A percentile compares a stretch with the other conserved stretches of the same genome.
Evolutionary conservation across 2,329 filamentous ascomycete genomes (phyloP).

Genomic region (Ceratocystis cacaofunesta): DNA sequence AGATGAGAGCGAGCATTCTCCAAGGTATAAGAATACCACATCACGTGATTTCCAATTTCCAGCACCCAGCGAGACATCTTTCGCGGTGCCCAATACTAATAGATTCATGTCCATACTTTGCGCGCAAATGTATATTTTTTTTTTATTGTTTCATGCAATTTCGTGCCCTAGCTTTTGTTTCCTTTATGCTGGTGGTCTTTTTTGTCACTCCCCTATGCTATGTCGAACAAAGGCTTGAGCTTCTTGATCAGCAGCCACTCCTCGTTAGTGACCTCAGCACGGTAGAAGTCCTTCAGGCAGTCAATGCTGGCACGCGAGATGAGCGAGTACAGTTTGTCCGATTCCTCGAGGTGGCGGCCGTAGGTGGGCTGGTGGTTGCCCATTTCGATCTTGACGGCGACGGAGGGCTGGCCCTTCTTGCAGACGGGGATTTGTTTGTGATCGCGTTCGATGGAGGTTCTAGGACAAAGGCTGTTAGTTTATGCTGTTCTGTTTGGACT

Average conservation of each 20-base stretch:
- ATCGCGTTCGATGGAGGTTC: constrained; percentile 91
- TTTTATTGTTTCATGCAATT: not conserved
- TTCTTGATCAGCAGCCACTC: constrained; percentile 94
- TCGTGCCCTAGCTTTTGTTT: not conserved
- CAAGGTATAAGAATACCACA: not conserved
- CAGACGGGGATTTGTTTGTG: constrained; percentile 87
- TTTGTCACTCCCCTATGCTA: constrained; percentile 38
- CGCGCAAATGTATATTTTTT: too few species aligned
- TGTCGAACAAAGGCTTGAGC: constrained; percentile 87
- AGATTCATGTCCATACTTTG: not conserved
- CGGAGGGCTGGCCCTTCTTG: constrained; percentile 94
- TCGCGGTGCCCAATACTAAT: not conserved
- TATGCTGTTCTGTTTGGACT: not conserved
- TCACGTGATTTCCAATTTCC: not conserved
- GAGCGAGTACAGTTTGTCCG: constrained; percentile 71
- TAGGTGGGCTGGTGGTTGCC: constrained; percentile 84
- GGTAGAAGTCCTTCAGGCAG: constrained; percentile 89
- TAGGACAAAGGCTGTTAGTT: constrained; percentile 28
- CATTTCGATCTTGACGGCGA: constrained; percentile 94
- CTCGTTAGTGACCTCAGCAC: constrained; percentile 71
- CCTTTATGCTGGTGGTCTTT: not conserved
- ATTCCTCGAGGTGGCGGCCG: constrained; percentile 86
- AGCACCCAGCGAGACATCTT: too few species aligned
- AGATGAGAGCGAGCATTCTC: not conserved
- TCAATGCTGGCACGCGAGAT: constrained; percentile 85